Base-by-base conservation (phyloP, 176 grass and related monocot genomes). In the Oryza coarctata region DNA sequence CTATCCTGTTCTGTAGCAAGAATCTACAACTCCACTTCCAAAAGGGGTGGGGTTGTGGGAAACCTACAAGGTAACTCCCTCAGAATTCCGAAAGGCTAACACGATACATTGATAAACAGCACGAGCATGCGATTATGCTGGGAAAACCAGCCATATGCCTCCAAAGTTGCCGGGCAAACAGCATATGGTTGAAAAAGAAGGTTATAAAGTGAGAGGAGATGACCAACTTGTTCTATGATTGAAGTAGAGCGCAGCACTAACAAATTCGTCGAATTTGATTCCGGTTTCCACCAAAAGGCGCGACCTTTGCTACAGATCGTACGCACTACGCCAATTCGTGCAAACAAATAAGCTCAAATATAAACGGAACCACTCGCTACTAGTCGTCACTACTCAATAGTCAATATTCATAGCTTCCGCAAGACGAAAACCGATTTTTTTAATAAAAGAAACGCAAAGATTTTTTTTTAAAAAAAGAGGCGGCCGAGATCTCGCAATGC, bases 401-500 rank as follows among this genome's bases (percentile, higher is more conserved):
- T 43, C 10, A 41, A 41, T 15, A 1, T 17, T 30, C 72, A n/a
- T 63, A 9, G 79, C 52, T 71, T 87, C 79, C 79, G 58, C 62
- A 78, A 55, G 31, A 72, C 57, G 73, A 65, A 41, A 83, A 4
- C 28, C 41, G 27, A 45, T 4, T 40, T 11, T 55, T 78, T 79
- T 65, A 7, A 49, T 3, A 85, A 63, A 63, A 63, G 18, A 7
- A 35, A 30, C 45, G 38, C 5, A 0, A 40, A 76, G 3, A 3
- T 33, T 3, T 33, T 33, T 33, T 33, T 33, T 33, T 33, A 33
- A 33, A 2, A 33, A 33, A 33, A 74, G 26, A 82, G 18, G 73
- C 9, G 5, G 14, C 71, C 79, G 65, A 58, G 80, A 87, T 80
- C 75, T 49, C 71, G 76, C 74, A 68, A 65, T n/a, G 77, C 30